Evolutionary conservation across 768 basidiomycete genomes (phyloP), one percentile per base, ranked within the genome.

Genomic region (Mycena amicta): DNA sequence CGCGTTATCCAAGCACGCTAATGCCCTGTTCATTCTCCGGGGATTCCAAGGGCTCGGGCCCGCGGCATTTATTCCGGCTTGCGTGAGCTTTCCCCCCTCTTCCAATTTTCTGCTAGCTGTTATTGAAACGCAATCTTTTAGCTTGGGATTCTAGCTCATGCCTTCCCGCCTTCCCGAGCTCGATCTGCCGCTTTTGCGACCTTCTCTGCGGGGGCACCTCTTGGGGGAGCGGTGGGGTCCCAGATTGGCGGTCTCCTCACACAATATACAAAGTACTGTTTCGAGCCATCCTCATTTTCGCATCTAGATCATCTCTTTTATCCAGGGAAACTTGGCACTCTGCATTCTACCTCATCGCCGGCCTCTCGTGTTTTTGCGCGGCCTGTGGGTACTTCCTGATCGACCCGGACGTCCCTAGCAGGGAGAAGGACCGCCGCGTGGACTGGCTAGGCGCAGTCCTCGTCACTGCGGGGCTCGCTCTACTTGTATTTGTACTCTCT

Each of bases 371-470:
- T 2, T 41, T 81, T 0, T 77, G 79, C 50, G 66, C 74, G 5
- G 12, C 81, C 1, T 69, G 77, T 3, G 85, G 75, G 0, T 66
- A 79, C 4, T 55, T 81, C 25, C 72, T 77, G 4, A 79, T 90
- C 28, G 84, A 86, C 18, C 11, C 67, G 0, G 87, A 89, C 60
- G 50, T 58, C 5, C 67, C 59, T 2, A 72, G 72, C 0, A 22
- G 57, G 5, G 71, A 75, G 30, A 15, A 12, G 0, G 73, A 75
- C 45, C 51, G 73, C 30, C 75, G 86, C 0, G 77, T 93, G 0
- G 91, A 93, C 63, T 92, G 89, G 88, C 68, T 89, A 16, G 92
- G 91, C 5, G 89, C 88, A 0, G 67, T 79, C 11, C 69, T 92
- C n/a, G 66, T 74, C 20, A 91, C 89, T 1, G 66, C 74, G 0